phyloP scores from a whole-genome alignment of 2,329 filamentous ascomycete species.

The Aspergillus uvarum region DNA sequence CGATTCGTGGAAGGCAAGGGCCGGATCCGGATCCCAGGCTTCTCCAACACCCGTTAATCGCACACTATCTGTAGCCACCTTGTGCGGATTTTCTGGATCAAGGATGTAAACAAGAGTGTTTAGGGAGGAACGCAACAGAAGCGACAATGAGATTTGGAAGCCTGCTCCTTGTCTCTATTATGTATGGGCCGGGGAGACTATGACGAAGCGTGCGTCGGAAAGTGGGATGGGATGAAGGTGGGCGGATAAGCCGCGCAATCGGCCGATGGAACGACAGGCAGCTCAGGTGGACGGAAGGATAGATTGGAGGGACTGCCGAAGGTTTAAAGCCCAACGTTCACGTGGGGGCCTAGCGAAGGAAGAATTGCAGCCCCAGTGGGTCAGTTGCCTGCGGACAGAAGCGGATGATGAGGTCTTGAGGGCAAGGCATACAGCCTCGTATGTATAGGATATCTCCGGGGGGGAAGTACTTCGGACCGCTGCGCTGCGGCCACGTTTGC shows the following conservation, averaged over 20 bases:
- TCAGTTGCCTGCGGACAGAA: conserved; percentile 2
- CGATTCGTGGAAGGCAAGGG: conserved; percentile 38
- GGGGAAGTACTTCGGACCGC: not conserved
- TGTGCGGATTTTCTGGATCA: conserved; percentile 15
- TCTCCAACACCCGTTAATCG: conserved; percentile 26
- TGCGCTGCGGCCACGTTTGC: conserved; percentile 15
- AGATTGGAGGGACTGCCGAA: not conserved
- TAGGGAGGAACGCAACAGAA: conserved; percentile 1
- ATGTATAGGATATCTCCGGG: not conserved
- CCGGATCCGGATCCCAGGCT: conserved; percentile 34
- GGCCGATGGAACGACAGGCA: not conserved
- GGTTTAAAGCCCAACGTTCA: not conserved
- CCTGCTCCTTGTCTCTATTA: not conserved
- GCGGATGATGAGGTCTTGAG: conserved; percentile 1
- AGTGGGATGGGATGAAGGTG: not conserved
- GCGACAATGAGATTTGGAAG: not conserved
- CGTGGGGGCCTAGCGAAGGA: not conserved
- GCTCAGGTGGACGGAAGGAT: not conserved
- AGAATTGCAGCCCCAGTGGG: not conserved
- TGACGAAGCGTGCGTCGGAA: not conserved
- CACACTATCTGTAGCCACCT: conserved; percentile 34
- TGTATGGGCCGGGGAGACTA: not conserved
- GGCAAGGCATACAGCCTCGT: conserved; percentile 2
- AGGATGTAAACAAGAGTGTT: not conserved
- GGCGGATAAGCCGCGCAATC: not conserved